phyloP scores from a whole-genome alignment of 108 stramenopile genomes.

The Aurantiochytrium sp. region DNA sequence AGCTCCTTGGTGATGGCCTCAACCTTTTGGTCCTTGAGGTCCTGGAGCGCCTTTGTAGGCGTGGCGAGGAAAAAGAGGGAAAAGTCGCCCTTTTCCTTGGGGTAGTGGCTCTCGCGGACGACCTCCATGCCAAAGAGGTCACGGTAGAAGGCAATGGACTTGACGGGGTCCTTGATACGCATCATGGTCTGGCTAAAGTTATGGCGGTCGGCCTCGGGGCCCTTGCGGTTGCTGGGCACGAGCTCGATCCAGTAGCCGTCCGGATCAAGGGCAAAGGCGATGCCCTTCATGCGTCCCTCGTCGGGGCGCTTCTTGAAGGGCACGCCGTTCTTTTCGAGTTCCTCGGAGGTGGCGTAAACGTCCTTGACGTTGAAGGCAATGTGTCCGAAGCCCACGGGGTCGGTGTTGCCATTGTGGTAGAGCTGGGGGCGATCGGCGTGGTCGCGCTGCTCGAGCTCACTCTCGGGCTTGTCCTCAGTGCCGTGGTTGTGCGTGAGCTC shows the following conservation, averaged over 20 bases:
- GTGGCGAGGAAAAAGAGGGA: conserved; percentile 84
- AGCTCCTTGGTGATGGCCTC: background rate
- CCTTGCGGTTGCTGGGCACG: conserved; percentile 35
- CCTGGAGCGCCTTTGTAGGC: background rate
- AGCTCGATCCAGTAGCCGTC: conserved; percentile 38
- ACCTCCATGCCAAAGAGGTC: conserved; percentile 61
- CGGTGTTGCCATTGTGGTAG: conserved; percentile 89
- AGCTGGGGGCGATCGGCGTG: conserved; percentile 22
- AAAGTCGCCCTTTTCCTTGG: conserved; percentile 54
- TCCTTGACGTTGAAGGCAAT: conserved; percentile 89
- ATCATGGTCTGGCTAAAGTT: conserved; percentile 88
- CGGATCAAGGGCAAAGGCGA: conserved; percentile 32
- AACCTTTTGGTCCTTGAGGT: background rate
- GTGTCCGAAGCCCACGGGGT: conserved; percentile 91
- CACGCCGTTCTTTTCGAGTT: conserved; percentile 68
- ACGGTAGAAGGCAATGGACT: conserved; percentile 75
- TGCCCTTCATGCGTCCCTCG: conserved; percentile 50
- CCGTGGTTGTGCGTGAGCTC: conserved; percentile 93
- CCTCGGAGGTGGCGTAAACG: conserved; percentile 56
- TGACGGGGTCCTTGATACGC: conserved; percentile 81
- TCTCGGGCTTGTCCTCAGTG: conserved; percentile 62
- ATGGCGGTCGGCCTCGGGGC: conserved; percentile 47
- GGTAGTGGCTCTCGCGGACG: conserved; percentile 64
- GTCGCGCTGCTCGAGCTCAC: background rate
- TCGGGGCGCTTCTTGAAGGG: conserved; percentile 90